Evolutionary conservation across 164 flowering plant species (phyloP).

Genomic region (Platanus orientalis): DNA sequence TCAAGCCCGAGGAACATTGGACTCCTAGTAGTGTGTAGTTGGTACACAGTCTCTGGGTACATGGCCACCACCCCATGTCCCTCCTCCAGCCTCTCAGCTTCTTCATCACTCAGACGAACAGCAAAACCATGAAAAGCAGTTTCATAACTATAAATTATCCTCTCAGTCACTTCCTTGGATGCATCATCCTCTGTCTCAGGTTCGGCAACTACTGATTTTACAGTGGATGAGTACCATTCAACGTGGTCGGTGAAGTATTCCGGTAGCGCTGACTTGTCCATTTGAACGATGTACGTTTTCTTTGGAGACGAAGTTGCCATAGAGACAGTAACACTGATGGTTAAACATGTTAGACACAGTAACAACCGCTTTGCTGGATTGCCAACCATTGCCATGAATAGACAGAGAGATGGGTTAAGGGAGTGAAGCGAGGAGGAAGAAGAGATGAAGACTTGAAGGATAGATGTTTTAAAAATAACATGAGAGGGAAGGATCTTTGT

Average conservation of each 20-base stretch:
- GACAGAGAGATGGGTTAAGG: background rate
- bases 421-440: background rate
- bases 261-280: conserved; percentile 62
- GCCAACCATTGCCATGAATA: conserved; percentile 4
- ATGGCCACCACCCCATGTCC: conserved; percentile 55
- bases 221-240: conserved; percentile 63
- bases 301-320: conserved; percentile 14
- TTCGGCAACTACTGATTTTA: conserved; percentile 30
- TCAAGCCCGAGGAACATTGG: conserved; percentile 73
- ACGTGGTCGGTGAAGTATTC: conserved; percentile 40
- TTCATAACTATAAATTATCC: conserved; percentile 65
- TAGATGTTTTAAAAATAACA: background rate
- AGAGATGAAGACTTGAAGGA: conserved; percentile 7
- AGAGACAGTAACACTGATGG: conserved; percentile 1
- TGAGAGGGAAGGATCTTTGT: background rate
- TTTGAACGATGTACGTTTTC: conserved; percentile 66
- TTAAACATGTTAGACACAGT: conserved; percentile 4
- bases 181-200: conserved; percentile 5
- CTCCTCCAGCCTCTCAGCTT: conserved; percentile 43
- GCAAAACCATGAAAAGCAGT: conserved; percentile 81
- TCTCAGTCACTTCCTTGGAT: conserved; percentile 18
- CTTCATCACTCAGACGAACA: conserved; percentile 52
- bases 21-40: conserved; percentile 86
- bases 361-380: conserved; percentile 10
- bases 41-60: conserved; percentile 50